A percentile compares a stretch with the other conserved stretches of the same genome.
Conservation (phyloP, 495 filamentous ascomycete species). For the Lasiosphaeris hirsuta region DNA sequence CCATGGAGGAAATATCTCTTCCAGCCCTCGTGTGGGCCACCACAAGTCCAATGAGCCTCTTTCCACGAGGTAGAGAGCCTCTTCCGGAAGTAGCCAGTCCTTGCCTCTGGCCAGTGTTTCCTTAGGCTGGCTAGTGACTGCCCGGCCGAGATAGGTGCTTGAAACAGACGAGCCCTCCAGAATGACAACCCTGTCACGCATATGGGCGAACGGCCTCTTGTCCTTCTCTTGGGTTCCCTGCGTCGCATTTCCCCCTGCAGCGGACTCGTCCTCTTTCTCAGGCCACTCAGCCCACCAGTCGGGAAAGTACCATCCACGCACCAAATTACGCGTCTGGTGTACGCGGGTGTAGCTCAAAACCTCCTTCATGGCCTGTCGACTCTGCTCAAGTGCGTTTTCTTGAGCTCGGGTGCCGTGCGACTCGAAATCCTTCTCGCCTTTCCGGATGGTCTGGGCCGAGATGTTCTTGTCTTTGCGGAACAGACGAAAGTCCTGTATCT, state of each 20-base stretch:
- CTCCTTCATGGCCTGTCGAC: conserved; percentile 85
- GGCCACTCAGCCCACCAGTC: conserved; percentile 38
- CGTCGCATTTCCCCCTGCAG: conserved; percentile 16
- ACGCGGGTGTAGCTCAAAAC: conserved; percentile 70
- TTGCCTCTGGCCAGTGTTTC: conserved; percentile 47
- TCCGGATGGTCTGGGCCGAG: conserved; percentile 43
- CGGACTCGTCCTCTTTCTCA: conserved; percentile 26
- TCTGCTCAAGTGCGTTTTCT: conserved; percentile 67
- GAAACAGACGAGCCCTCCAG: conserved; percentile 44
- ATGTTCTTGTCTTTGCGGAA: conserved; percentile 43
- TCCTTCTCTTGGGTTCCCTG: conserved; percentile 5
- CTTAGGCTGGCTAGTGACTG: conserved; percentile 40
- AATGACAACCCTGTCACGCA: conserved; percentile 47
- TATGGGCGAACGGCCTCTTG: conserved; percentile 36
- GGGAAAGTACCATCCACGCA: conserved; percentile 57
- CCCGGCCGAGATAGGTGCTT: conserved; percentile 41
- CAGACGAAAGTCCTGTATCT: conserved; percentile 77
- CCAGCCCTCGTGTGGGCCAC: conserved; percentile 58
- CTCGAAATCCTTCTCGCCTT: conserved; percentile 95
- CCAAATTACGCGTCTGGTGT: conserved; percentile 47
- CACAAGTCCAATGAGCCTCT: conserved; percentile 79
- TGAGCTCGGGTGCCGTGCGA: conserved; percentile 82
- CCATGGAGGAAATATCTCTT: conserved; percentile 33
- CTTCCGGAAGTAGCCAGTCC: conserved; percentile 86
- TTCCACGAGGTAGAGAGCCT: conserved; percentile 85